These are phyloP conservation scores for Vitellaria paradoxa DNA, from an alignment of 179 eudicot genomes.

Conservation along the genomic window DNA sequence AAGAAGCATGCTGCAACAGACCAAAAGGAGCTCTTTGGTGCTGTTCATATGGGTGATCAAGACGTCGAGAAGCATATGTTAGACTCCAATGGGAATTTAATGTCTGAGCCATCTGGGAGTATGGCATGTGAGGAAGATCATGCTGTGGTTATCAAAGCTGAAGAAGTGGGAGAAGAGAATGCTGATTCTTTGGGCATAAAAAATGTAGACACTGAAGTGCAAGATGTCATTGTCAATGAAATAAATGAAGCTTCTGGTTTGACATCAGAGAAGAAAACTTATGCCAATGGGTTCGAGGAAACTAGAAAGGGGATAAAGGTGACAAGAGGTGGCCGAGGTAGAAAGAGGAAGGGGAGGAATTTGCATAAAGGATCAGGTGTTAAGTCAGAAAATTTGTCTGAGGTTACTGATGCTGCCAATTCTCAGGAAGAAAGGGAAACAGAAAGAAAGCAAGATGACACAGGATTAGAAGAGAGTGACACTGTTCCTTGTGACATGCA, in stretches of 20 bases:
- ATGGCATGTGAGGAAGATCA: conserved; percentile 10
- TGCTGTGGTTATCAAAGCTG: background rate
- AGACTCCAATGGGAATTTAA: background rate
- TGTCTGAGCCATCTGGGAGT: conserved; percentile 2
- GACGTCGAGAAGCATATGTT: background rate
- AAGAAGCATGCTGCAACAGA: conserved; percentile 36
- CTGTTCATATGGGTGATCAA: background rate
- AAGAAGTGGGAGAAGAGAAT: background rate
- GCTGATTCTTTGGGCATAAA: background rate
- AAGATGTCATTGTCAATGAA: background rate
- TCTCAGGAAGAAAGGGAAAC: conserved; percentile 2
- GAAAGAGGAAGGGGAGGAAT: background rate
- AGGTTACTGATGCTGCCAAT: conserved; percentile 1
- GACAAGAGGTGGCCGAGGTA: background rate
- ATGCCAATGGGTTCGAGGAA: background rate
- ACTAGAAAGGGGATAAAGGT: background rate
- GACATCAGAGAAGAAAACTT: background rate
- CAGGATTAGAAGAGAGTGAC: background rate
- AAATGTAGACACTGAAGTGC: background rate
- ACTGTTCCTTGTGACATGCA: background rate
- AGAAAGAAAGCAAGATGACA: background rate
- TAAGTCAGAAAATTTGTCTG: background rate
- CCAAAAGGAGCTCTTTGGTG: conserved; percentile 36
- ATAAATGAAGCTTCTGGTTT: background rate
- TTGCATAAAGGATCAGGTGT: background rate